phyloP scores from a whole-genome alignment of 495 filamentous ascomycete genomes.

The Emericellopsis terricola region DNA sequence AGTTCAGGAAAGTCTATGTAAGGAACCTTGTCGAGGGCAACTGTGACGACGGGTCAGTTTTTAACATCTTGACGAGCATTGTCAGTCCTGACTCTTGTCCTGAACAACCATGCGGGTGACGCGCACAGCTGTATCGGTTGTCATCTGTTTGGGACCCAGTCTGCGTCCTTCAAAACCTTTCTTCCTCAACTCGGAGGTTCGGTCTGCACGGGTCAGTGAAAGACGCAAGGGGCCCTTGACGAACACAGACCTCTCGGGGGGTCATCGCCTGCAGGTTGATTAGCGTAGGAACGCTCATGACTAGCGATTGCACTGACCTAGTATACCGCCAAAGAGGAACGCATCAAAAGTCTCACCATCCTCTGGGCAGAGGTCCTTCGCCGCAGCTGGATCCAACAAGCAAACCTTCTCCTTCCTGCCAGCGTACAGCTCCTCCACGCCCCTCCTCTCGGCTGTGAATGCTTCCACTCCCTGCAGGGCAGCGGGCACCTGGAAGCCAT shows the following conservation, averaged over 20 bases:
- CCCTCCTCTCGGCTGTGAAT: conserved; percentile 45
- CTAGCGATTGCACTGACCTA: conserved; percentile 39
- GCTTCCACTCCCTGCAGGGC: conserved; percentile 38
- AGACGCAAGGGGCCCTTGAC: background rate
- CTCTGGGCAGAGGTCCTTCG: conserved; percentile 59
- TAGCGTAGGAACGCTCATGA: background rate
- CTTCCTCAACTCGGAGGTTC: conserved; percentile 79
- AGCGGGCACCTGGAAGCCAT: conserved; percentile 44
- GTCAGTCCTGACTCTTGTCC: conserved; percentile 58
- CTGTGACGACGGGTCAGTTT: conserved; percentile 31
- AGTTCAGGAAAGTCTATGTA: conserved; percentile 83
- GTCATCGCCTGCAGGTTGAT: conserved; percentile 53
- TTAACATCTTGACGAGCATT: background rate
- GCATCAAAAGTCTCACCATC: conserved; percentile 73
- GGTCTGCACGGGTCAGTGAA: conserved; percentile 37
- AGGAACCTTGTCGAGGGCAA: conserved; percentile 52
- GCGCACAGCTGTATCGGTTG: conserved; percentile 88
- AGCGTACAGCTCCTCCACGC: conserved; percentile 64
- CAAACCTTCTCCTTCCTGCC: conserved; percentile 50
- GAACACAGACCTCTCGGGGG: conserved; percentile 68
- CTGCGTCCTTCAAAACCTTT: conserved; percentile 82
- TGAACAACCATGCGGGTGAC: conserved; percentile 83
- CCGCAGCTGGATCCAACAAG: conserved; percentile 71
- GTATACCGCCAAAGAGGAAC: conserved; percentile 90
- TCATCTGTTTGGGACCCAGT: conserved; percentile 92